Base-by-base conservation (phyloP, 225 moss, liverwort and hornwort species). In the Physcomitrium patens region DNA sequence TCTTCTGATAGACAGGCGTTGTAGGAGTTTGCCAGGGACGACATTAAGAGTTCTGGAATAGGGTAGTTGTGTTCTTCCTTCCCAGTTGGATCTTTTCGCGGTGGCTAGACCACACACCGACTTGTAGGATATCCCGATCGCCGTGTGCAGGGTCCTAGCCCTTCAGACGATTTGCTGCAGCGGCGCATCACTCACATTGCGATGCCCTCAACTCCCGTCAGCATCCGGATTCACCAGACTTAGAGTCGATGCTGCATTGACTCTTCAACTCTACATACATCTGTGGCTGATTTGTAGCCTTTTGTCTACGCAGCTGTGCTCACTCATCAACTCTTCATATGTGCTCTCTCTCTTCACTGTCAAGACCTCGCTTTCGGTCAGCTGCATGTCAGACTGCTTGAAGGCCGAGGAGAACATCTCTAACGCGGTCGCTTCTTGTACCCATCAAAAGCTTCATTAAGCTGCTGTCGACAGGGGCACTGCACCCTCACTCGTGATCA, bases 321-420 rank as follows among this genome's bases (percentile, higher is more conserved):
- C 61, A 26, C 22, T 62, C 27, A 62, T 31, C 61, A 62, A 26
- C 61, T 62, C 61, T 62, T 62, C 61, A 62, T 26, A 62, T 3
- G 61, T 62, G 61, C 61, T 62, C 22, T 62, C 61, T 62, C 22
- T 24, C 10, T 62, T 62, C 22, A 24, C 24, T 62, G 61, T 62
- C 61, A 62, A 41, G 61, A 62, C 58, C 58, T 23, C 58, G 2
- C 11, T 10, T 9, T 12, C 31, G 7, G 31, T 37, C 31, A 37
- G 31, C 31, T 37, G 31, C 31, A 3, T 37, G 13, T 17, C 58
- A 59, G 17, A 23, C 31, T 37, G 31, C 58, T 15, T 22, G 22
- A 26, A 62, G 24, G 9, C 26, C 12, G 61, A 62, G 61, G 19
- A 17, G 0, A 23, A 19, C 2, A 5, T 20, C 18, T 23, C 22